A percentile compares a stretch with the other conserved stretches of the same genome.
Conservation (phyloP, 2,329 filamentous ascomycete species). For the Alternaria brassicae region DNA sequence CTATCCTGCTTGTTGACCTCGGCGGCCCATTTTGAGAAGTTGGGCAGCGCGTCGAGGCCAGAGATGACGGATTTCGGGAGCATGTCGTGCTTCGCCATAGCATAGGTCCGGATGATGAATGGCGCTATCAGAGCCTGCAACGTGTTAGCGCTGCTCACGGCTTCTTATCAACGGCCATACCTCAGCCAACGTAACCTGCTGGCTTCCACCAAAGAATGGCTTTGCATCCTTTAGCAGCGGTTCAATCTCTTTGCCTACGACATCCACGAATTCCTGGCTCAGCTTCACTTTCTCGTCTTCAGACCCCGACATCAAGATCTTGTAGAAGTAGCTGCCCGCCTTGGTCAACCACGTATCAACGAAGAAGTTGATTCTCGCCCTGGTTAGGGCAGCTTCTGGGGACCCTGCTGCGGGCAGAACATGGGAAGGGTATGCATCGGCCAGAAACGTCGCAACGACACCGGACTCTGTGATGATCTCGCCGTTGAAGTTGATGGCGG, state of each 20-base stretch:
- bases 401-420: constrained; percentile 65
- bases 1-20: constrained; percentile 68
- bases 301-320: constrained; percentile 55
- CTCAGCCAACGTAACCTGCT: constrained; percentile 74
- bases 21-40: constrained; percentile 72
- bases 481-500: constrained; percentile 67
- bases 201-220: constrained; percentile 57
- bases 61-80: constrained; percentile 59
- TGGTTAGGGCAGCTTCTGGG: constrained; percentile 63
- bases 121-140: constrained; percentile 67
- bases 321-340: constrained; percentile 58
- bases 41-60: constrained; percentile 65
- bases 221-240: constrained; percentile 64
- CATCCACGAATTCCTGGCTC: constrained; percentile 60
- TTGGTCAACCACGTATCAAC: constrained; percentile 73
- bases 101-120: constrained; percentile 69
- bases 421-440: constrained; percentile 72
- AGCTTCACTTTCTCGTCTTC: constrained; percentile 59
- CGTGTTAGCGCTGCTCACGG: constrained; percentile 6
- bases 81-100: constrained; percentile 62
- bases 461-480: constrained; percentile 76
- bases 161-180: constrained; percentile 53
- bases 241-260: constrained; percentile 74
- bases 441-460: constrained; percentile 75
- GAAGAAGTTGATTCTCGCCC: constrained; percentile 75